Base-by-base conservation (phyloP, 305 asterid genomes). In the Lippia alba region DNA sequence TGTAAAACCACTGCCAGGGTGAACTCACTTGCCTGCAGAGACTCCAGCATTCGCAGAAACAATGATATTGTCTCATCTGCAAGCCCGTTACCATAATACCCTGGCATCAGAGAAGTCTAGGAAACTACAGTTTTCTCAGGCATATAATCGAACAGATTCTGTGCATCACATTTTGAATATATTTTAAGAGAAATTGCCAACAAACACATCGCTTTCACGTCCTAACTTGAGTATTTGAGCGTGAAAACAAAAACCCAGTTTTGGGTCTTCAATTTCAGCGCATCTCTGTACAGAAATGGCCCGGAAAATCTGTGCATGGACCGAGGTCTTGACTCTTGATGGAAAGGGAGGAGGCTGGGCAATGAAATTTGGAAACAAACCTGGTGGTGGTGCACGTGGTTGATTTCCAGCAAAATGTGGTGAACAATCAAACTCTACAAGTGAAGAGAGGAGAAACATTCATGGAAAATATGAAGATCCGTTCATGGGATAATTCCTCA, bases 41-140 rank as follows among this genome's bases (percentile, higher is more conserved):
- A n/a, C 56, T 75, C 82, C 75, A 81, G 30, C 89, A 81, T 81
- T 33, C 33, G 18, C 8, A 20, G 64, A 45, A 77, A 84, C 71
- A 81, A 53, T 4, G 17, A 30, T 24, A 77, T 14, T 11, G 85
- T 53, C 24, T 75, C 71, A 12, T 67, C 77, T 4, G 61, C 69
- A 14, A 70, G 70, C n/a, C 70, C 75, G 24, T 18, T 24, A 19
- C 45, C 81, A n/a, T 71, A 64, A 59, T 79, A 77, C 44, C 73
- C 81, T 59, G 78, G 77, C 49, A 84, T 81, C 81, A 84, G 70
- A 9, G 77, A 65, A 8, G 89, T 84, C 86, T 86, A 81, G 1
- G 89, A 81, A 17, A 81, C 86, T 39, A 77, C 33, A 45, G 79
- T 84, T 77, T 82, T 72, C 55, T 64, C 66, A 79, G 89, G 80